Evolutionary conservation across 106 monocot genomes (phyloP).

Genomic region (Acorus gramineus): DNA sequence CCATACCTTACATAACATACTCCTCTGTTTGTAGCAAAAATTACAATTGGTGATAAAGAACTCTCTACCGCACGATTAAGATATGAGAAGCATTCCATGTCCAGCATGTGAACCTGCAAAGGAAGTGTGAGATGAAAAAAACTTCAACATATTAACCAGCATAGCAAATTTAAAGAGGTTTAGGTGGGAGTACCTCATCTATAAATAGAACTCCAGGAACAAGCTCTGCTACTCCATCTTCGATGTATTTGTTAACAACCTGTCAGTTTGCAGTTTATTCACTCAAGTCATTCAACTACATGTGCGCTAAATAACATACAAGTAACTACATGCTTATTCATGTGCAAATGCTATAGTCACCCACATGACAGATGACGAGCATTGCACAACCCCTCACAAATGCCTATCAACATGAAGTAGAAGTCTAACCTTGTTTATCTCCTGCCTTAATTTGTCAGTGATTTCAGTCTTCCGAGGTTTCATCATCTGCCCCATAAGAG

Average conservation of each 20-base stretch:
- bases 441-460: conserved; percentile 90
- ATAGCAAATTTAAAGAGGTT: background rate
- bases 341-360: no score
- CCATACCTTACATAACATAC: conserved; percentile 91
- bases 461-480: conserved; percentile 97
- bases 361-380: no score
- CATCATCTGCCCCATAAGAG: conserved; percentile 99
- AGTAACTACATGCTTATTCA: no score
- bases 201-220: conserved; percentile 97
- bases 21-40: conserved; percentile 96
- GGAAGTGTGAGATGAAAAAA: background rate
- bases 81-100: conserved; percentile 97
- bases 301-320: no score
- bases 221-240: conserved; percentile 94
- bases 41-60: conserved; percentile 89
- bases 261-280: conserved; percentile 6
- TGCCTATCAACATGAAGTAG: background rate
- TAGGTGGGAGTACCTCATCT: conserved; percentile 55
- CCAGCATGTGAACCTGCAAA: conserved; percentile 92
- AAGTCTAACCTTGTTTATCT: conserved; percentile 82
- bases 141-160: background rate
- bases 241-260: conserved; percentile 97
- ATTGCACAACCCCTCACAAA: no score
- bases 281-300: no score
- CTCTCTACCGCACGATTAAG: conserved; percentile 98